Percentiles rank a stretch among this genome's conserved stretches.
These are phyloP conservation scores for Biscogniauxia mediterranea DNA, from an alignment of 2,329 filamentous ascomycete genomes.

Conservation along the genomic window DNA sequence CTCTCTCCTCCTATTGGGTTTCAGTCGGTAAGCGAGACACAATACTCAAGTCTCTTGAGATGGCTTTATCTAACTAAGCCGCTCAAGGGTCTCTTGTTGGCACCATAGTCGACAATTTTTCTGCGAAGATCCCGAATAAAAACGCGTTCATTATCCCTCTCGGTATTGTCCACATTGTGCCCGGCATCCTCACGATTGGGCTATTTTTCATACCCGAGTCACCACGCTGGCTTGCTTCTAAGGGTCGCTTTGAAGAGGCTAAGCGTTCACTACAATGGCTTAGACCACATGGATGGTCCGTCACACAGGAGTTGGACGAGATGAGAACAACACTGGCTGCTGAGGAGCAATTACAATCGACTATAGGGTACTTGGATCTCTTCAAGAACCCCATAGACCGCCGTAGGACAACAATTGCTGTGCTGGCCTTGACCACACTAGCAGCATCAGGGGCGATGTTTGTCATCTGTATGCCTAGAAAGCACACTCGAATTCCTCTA, in stretches of 20 bases:
- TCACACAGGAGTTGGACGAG: constrained; percentile 36
- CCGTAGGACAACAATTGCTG: constrained; percentile 46
- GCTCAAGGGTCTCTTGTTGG: constrained; percentile 45
- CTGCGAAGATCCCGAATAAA: constrained; percentile 22
- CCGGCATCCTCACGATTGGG: constrained; percentile 35
- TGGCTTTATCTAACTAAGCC: constrained; percentile 13
- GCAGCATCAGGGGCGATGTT: constrained; percentile 56
- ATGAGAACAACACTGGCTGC: constrained; percentile 37
- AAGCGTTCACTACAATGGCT: constrained; percentile 35
- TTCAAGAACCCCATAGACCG: constrained; percentile 51
- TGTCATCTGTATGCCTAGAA: constrained; percentile 45
- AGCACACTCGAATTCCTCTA: no score
- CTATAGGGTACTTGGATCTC: constrained; percentile 44
- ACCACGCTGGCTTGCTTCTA: constrained; percentile 40
- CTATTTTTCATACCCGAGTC: constrained; percentile 41
- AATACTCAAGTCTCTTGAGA: constrained; percentile 25
- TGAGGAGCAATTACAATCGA: constrained; percentile 32
- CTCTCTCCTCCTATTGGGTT: constrained; percentile 47
- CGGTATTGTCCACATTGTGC: constrained; percentile 34
- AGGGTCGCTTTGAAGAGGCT: constrained; percentile 30
- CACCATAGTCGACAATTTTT: constrained; percentile 50
- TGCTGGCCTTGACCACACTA: constrained; percentile 48
- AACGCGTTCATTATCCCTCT: constrained; percentile 30
- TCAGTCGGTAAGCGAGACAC: constrained; percentile 39
- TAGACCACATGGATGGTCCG: constrained; percentile 30